Percentiles rank a stretch among this genome's conserved stretches.
phyloP scores from a whole-genome alignment of 1,284 basidiomycete species.

The Leccinum idahoense region DNA sequence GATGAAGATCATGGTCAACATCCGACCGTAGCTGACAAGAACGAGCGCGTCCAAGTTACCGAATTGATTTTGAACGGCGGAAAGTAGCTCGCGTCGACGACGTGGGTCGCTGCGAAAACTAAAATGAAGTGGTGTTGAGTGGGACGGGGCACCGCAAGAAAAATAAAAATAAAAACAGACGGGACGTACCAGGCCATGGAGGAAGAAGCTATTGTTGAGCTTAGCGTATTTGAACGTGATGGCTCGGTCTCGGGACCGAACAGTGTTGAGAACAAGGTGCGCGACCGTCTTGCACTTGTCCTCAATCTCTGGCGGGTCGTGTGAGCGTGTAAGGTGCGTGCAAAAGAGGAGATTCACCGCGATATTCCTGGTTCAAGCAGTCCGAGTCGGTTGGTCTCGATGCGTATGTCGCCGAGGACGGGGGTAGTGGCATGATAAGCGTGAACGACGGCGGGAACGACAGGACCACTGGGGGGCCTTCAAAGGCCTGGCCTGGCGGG shows the following conservation, averaged over 20 bases:
- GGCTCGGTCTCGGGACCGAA: constrained; percentile 56
- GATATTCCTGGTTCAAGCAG: constrained; percentile 68
- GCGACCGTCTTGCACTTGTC: constrained; percentile 59
- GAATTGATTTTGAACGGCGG: constrained; percentile 48
- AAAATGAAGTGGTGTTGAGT: neutral
- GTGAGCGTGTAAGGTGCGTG: constrained; percentile 5
- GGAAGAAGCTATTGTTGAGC: constrained; percentile 95
- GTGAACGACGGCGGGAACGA: too few species aligned
- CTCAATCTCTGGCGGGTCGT: constrained; percentile 45
- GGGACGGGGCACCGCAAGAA: neutral
- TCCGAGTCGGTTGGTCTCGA: constrained; percentile 23
- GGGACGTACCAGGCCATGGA: constrained; percentile 70
- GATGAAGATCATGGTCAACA: constrained; percentile 63
- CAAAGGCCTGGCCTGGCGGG: too few species aligned
- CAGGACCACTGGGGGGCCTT: too few species aligned
- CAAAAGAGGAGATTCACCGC: constrained; percentile 43
- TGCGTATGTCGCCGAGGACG: too few species aligned
- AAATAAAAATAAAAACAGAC: neutral
- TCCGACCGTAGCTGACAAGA: constrained; percentile 72
- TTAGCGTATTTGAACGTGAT: constrained; percentile 76
- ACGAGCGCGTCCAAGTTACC: constrained; percentile 61
- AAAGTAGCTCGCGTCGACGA: constrained; percentile 37
- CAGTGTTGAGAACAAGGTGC: constrained; percentile 73
- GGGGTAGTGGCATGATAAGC: too few species aligned
- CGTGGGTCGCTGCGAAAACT: constrained; percentile 39